Evolutionary conservation across 2,329 filamentous ascomycete genomes (phyloP), one percentile per base, ranked within the genome.

Genomic region (Bipolaris bicolor): DNA sequence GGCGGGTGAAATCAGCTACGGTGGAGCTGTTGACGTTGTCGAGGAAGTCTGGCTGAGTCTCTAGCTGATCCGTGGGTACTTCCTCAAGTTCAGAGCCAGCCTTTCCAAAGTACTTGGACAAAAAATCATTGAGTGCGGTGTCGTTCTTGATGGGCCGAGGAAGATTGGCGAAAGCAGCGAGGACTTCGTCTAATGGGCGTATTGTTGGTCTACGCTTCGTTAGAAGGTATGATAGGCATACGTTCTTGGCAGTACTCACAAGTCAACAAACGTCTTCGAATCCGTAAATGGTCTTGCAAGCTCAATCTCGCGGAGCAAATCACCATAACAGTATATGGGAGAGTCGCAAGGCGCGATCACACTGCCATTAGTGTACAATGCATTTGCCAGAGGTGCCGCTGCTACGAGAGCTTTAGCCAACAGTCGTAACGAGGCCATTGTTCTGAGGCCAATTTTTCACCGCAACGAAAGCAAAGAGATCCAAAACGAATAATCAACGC

Each of bases 191-290:
- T 16, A 89, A 70, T 1, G 87, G 82, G 40, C 78, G 81, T 39
- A 80, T 83, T 2, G 87, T 88, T 0, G 87, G 87, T 77, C 89
- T 86, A 70, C 11, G 15, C 9, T 18, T 20, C 10, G 34, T 67
- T 37, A 62, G 49, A 31, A 29, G 24, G 40, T 24, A 31, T 10
- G 15, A 26, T n/a, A 24, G 36, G 18, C 15, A 26, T 29, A 5
- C 48, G 52, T 46, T 18, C 54, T 57, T 3, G 6, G 41, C 20
- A 15, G 7, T 29, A 61, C 67, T 54, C 55, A 75, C 77, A 72
- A 45, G 60, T 90, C 88, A 41, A 90, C 88, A 69, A 89, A 90
- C 1, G 86, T 89, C 80, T 90, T 90, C 58, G 86, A 89, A 75
- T 90, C 88, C 13, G 79, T 75, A 63, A 89, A 90, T 0, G 87